Evolutionary conservation across 306 rosid species (phyloP).

Genomic region (Cyamopsis tetragonoloba): DNA sequence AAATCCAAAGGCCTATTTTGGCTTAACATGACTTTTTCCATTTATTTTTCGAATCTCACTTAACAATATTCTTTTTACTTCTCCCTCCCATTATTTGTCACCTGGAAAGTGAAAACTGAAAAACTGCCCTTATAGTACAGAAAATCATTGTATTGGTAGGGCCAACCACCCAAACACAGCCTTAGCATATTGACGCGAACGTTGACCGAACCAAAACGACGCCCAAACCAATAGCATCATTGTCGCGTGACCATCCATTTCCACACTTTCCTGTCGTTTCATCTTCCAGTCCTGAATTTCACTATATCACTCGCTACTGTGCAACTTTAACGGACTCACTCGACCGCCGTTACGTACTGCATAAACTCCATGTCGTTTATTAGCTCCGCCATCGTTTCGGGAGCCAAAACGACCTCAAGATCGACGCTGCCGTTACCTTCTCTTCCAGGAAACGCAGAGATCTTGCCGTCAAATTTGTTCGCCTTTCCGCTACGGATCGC

Average conservation of each 20-base stretch:
- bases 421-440: slow-evolving; percentile 83
- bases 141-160: slow-evolving; percentile 21
- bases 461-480: slow-evolving; percentile 85
- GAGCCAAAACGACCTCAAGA: slow-evolving; percentile 78
- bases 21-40: background rate
- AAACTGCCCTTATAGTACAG: slow-evolving; percentile 16
- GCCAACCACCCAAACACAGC: slow-evolving; percentile 34
- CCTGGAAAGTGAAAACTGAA: slow-evolving; percentile 30
- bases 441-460: slow-evolving; percentile 72
- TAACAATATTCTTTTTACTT: background rate
- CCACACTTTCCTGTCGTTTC: slow-evolving; percentile 13
- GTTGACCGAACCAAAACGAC: slow-evolving; percentile 31
- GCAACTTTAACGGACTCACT: background rate
- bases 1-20: background rate
- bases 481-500: slow-evolving; percentile 74
- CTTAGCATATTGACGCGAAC: slow-evolving; percentile 8
- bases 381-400: slow-evolving; percentile 67
- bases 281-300: background rate
- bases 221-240: background rate
- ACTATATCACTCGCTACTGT: background rate
- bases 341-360: slow-evolving; percentile 52
- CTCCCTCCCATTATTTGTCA: slow-evolving; percentile 13
- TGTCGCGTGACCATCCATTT: background rate
- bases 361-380: slow-evolving; percentile 64
- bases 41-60: background rate